Base-by-base conservation (phyloP, 352 stramenopile genomes). In the Phytopythium mirpurense region DNA sequence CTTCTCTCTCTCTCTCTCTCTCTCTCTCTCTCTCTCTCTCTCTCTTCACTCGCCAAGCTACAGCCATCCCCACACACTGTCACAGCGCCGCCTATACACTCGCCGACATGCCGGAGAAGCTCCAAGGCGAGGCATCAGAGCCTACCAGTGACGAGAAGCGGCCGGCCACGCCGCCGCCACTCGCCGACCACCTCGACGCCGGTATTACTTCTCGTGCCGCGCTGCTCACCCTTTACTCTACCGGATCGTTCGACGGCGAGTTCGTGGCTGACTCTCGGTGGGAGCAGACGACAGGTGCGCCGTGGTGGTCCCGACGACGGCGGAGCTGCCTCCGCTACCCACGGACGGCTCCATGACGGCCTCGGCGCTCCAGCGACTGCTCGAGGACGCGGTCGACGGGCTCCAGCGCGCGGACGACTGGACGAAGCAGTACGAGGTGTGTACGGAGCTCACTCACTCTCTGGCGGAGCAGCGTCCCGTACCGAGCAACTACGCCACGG, bases 381-480 rank as follows among this genome's bases (percentile, higher is more conserved):
- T 54, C 7, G 65, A 45, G 24, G 52, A 35, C 27, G 48, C 45
- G 29, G 38, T 34, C n/a, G 23, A 37, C 15, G 47, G 32, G 0
- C 21, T 57, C 7, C 19, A 43, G 29, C 19, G 56, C 23, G 37
- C 66, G 34, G 59, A 68, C 16, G 72, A 89, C 54, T 91, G 80
- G 80, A 37, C 80, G 21, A 49, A 78, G 29, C 71, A 88, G 41
- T 79, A 91, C 44, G 78, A 87, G 54, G 78, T 54, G 26, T 18
- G 46, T n/a, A n/a, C n/a, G n/a, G 29, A 9, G 5, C 29, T 32
- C 5, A 32, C 29, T 9, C 29, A 32, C 29, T 32, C 5, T 10
- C 29, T 5, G 9, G 29, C 29, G 29, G 29, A 32, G 9, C 29
- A 32, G 9, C 29, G n/a, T n/a, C n/a, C n/a, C n/a, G n/a, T n/a